Evolutionary conservation across 1,284 basidiomycete genomes (phyloP), one percentile per base, ranked within the genome.

Genomic region (Ganoderma lingzhi): DNA sequence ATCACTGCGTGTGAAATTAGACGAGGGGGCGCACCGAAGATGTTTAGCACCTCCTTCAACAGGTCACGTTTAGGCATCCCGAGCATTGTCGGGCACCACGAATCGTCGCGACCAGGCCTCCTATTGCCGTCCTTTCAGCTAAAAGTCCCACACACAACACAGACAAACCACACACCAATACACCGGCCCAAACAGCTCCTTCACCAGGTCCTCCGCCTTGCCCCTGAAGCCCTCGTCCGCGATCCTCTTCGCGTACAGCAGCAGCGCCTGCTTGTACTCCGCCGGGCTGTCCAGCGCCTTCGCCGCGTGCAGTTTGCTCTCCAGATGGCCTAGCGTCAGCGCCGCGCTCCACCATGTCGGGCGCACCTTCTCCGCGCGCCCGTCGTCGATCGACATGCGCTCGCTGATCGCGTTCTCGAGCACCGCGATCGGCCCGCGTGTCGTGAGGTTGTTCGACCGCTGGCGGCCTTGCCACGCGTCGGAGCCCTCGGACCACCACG

Each of bases 151-250:
- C 17, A n/a, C 19, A 28, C 58, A 71, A 70, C 19, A 37, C 1
- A 37, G 60, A 23, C 30, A 35, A 58, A 19, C 56, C 12, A 85
- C 90, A 66, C 74, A 94, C 94, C 90, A 92, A 80, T 94, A 96
- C 59, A 96, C 82, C 0, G 96, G 96, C 9, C 96, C 96, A 76
- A 94, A 91, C 48, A 98, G 83, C 71, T 97, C 96, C 78, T 87
- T 91, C 62, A 96, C 87, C 65, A 98, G 80, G 79, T 97, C 96
- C 78, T 96, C 95, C 10, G 91, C 96, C 77, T 96, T 95, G 39
- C 84, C 91, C 70, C 89, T 84, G 79, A 96, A 95, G 0, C 92
- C 94, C 78, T 96, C 95, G 74, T 97, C 93, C 44, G 91, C 94
- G 60, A 98, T 84, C 80, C 88, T 90, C 83, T 89, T 93, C 62